Base-by-base conservation (phyloP, 2,329 filamentous ascomycete species). In the Aspergillus fumigatus region DNA sequence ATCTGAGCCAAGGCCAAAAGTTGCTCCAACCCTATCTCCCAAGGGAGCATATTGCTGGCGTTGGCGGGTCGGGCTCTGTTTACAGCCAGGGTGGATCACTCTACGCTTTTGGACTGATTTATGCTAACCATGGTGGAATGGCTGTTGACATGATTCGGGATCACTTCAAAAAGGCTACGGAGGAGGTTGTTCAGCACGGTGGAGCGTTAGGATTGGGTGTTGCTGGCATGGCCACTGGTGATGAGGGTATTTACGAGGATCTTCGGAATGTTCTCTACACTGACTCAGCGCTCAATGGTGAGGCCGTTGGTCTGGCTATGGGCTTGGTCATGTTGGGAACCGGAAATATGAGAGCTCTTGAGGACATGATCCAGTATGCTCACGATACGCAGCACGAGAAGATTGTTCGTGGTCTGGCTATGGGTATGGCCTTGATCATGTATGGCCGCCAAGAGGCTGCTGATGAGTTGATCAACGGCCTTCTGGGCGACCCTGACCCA, bases 351-450 rank as follows among this genome's bases (percentile, higher is more conserved):
- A 92, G 90, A 73, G 92, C 92, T 8, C 78, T 99, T 7, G 91
- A 97, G 70, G 91, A 96, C 66, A 97, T 99, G 93, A 94, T 97
- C 57, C 89, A 92, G 49, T 99, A 99, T 70, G 92, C 94, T 3
- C 94, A 97, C 69, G 94, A 99, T 65, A 99, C 94, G 1, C 93
- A 95, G 60, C 94, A 99, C 77, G 94, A 99, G 80, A 99, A 99
- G 83, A 97, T 96, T 69, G 92, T 99, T 25, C 91, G 94, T 51
- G 94, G 94, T 71, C 85, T 97, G 58, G 93, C 94, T 32, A 84
- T 99, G 64, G 94, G 94, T 57, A 97, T 99, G 91, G 92, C 94
- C 10, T 81, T 99, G 58, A 96, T 99, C 79, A 97, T 97, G 93
- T 99, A 94, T 67, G 92, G 89, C 50, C 89, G 92, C 58, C 92